These are phyloP conservation scores for Amylostereum chailletii DNA, from an alignment of 1,284 basidiomycete genomes.

Conservation along the genomic window DNA sequence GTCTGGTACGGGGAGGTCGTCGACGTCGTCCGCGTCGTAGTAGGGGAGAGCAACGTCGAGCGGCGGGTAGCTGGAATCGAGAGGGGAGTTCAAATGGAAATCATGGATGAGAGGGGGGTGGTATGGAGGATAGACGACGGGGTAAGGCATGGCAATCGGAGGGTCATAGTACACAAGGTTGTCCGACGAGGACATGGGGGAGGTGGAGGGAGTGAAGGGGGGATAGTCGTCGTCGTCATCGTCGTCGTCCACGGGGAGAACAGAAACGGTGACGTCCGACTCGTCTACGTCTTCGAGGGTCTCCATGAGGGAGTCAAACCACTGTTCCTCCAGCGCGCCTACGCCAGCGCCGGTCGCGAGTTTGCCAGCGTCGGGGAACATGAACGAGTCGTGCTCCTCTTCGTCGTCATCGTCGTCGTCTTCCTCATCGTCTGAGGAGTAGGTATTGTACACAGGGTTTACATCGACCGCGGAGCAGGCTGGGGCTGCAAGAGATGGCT, in stretches of 20 bases:
- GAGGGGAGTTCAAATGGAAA: slow-evolving; percentile 37
- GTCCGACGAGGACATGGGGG: slow-evolving; percentile 66
- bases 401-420: slow-evolving; percentile 27
- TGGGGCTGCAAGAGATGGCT: slow-evolving; percentile 24
- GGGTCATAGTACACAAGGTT: slow-evolving; percentile 47
- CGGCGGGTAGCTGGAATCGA: slow-evolving; percentile 28
- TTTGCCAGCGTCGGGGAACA: slow-evolving; percentile 68
- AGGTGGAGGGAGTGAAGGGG: slow-evolving; percentile 46
- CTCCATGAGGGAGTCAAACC: slow-evolving; percentile 73
- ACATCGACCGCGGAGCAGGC: slow-evolving; percentile 25
- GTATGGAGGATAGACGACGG: slow-evolving; percentile 58
- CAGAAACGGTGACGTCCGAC: slow-evolving; percentile 36
- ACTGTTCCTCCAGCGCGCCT: slow-evolving; percentile 56
- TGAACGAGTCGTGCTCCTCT: slow-evolving; percentile 52
- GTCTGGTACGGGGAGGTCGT: slow-evolving; percentile 63
- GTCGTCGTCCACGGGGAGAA: slow-evolving; percentile 29
- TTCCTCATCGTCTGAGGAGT: slow-evolving; percentile 33
- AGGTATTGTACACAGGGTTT: slow-evolving; percentile 30
- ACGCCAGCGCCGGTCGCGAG: slow-evolving; percentile 30
- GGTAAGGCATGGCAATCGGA: slow-evolving; percentile 45
- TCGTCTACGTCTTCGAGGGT: slow-evolving; percentile 57
- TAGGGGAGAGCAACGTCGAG: slow-evolving; percentile 55
- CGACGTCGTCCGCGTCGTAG: slow-evolving; percentile 49
- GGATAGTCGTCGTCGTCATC: slow-evolving; percentile 45
- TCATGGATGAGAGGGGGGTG: slow-evolving; percentile 37